These are phyloP conservation scores for Amanita phalloides DNA, from an alignment of 768 basidiomycete genomes.

Conservation along the genomic window DNA sequence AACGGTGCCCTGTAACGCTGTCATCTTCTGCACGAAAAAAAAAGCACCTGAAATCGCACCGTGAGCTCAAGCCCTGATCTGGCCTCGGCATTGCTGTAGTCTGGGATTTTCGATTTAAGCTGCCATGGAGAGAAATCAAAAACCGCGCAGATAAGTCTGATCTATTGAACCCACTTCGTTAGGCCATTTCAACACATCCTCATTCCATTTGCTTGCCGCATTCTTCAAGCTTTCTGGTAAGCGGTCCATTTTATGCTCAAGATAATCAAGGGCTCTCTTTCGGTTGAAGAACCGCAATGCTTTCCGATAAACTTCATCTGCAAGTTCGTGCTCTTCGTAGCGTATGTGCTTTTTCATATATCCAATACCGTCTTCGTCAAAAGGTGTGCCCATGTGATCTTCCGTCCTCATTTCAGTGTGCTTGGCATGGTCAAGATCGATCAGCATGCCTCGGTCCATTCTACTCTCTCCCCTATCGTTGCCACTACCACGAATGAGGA, in stretches of 20 bases:
- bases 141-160: not conserved
- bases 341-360: not conserved
- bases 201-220: not conserved
- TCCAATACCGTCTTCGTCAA: not conserved
- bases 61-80: not conserved
- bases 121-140: not conserved
- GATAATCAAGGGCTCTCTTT: too few species aligned
- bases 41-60: not conserved
- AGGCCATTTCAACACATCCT: not conserved
- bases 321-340: too few species aligned
- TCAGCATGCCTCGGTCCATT: not conserved
- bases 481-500: not conserved
- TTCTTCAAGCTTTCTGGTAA: too few species aligned
- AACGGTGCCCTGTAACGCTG: not conserved
- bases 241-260: too few species aligned
- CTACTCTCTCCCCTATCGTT: not conserved
- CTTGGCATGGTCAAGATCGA: not conserved
- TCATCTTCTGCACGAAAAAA: not conserved
- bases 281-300: too few species aligned
- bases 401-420: not conserved
- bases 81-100: not conserved
- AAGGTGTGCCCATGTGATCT: not conserved
- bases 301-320: too few species aligned
- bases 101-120: not conserved
- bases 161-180: not conserved